These are phyloP conservation scores for Ophiosphaerella herpotricha DNA, from an alignment of 2,329 filamentous ascomycete species.

Conservation along the genomic window DNA sequence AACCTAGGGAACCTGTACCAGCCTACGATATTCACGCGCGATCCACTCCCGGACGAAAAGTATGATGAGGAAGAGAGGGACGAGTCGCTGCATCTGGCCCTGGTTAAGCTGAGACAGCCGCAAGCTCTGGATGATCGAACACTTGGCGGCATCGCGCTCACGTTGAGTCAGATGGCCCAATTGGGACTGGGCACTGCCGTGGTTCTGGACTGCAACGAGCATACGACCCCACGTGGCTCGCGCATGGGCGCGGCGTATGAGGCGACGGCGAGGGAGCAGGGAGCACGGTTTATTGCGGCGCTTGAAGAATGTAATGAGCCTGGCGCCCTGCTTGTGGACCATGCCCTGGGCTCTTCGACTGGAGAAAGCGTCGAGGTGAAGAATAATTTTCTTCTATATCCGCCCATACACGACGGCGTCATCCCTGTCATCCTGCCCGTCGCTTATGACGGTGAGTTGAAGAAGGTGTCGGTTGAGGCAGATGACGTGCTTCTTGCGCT, in stretches of 20 bases:
- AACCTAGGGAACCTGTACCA: slow-evolving; percentile 67
- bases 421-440: slow-evolving; percentile 72
- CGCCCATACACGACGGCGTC: slow-evolving; percentile 68
- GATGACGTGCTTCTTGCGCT: slow-evolving; percentile 76
- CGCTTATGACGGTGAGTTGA: slow-evolving; percentile 59
- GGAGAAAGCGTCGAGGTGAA: slow-evolving; percentile 46
- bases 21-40: slow-evolving; percentile 63
- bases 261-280: slow-evolving; percentile 64
- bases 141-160: slow-evolving; percentile 77
- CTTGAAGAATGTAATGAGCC: slow-evolving; percentile 71
- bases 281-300: slow-evolving; percentile 73
- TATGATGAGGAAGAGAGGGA: slow-evolving; percentile 23
- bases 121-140: slow-evolving; percentile 71
- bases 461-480: slow-evolving; percentile 54
- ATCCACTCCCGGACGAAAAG: slow-evolving; percentile 48
- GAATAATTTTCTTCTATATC: slow-evolving; percentile 60
- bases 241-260: slow-evolving; percentile 40
- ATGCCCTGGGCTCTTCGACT: slow-evolving; percentile 52
- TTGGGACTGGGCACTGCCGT: slow-evolving; percentile 83
- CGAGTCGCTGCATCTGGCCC: slow-evolving; percentile 72
- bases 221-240: slow-evolving; percentile 36
- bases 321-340: slow-evolving; percentile 71
- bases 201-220: slow-evolving; percentile 72
- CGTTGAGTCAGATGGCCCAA: slow-evolving; percentile 78
- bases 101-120: slow-evolving; percentile 81